Base-by-base conservation (phyloP, 2,329 filamentous ascomycete species). In the Sclerotinia subarctica region DNA sequence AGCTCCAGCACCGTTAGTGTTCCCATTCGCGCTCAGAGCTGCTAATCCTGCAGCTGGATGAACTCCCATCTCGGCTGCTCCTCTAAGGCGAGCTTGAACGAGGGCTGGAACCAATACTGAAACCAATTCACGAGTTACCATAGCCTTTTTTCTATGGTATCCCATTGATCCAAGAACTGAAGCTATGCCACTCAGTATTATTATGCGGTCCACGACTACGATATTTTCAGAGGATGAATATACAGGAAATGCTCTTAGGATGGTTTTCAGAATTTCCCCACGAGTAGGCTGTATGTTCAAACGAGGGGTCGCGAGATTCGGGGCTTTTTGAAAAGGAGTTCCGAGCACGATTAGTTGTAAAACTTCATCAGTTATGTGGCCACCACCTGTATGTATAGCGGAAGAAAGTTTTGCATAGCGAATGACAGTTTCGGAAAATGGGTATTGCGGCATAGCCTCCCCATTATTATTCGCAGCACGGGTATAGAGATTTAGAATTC, bases 1-100 rank as follows among this genome's bases (percentile, higher is more conserved):
- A 2, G 83, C 85, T 46, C 84, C 81, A 10, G 83, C 81, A 13
- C 84, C 84, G 68, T 81, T 83, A 26, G 78, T 78, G 53, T 82
- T 82, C 1, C 83, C 82, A 68, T 80, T 81, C 3, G 81, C 78
- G 15, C 85, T 81, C 42, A 95, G 81, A 17, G 90, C 89, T 35
- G 93, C 89, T 63, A 97, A 81, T 0, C 93, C 94, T 13, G 94
- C 93, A 24, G 94, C 94, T 52, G 95, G 95, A 79, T 98, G 94
- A 47, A 99, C 92, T 4, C 94, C 95, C 75, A 95, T 92, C 76
- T 98, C 95, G n/a, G 95, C 94, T 52, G 95, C 95, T 44, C 94
- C 94, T 59, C 94, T 86, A 58, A 96, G 97, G 51, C 95, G 87
- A 21, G 95, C 95, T 78, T 97, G 93, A 5, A 97, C 90, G 11